A percentile compares a stretch with the other conserved stretches of the same genome.
These are phyloP conservation scores for Oxyria digyna DNA, from an alignment of 148 eudicot genomes.

Conservation along the genomic window DNA sequence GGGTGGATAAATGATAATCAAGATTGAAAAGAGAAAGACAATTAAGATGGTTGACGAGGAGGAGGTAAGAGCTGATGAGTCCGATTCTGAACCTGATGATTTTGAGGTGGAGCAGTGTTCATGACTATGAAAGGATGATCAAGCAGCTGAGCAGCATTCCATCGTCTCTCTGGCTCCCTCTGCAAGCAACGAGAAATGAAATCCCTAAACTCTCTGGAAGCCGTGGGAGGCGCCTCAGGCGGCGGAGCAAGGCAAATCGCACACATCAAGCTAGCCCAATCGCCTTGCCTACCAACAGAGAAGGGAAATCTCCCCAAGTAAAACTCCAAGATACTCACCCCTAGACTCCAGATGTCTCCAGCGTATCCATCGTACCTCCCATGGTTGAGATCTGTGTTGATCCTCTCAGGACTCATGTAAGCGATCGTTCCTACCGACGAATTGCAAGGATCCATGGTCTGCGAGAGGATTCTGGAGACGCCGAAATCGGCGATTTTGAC, in stretches of 20 bases:
- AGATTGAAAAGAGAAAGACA: constrained; percentile 1
- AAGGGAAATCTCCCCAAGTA: constrained; percentile 70
- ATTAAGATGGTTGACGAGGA: constrained; percentile 6
- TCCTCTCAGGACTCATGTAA: constrained; percentile 79
- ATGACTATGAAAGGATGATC: constrained; percentile 48
- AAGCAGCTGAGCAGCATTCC: constrained; percentile 46
- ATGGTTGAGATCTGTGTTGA: constrained; percentile 72
- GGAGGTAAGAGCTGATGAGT: constrained; percentile 11
- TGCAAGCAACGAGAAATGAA: constrained; percentile 65
- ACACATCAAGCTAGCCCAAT: constrained; percentile 76
- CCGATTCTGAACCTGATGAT: constrained; percentile 7
- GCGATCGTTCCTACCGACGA: constrained; percentile 82
- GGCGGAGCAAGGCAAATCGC: constrained; percentile 74
- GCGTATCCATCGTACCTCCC: constrained; percentile 71
- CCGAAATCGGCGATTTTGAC: constrained; percentile 85
- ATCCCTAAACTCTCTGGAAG: constrained; percentile 57
- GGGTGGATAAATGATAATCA: background rate
- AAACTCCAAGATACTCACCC: constrained; percentile 69
- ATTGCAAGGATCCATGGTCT: constrained; percentile 81
- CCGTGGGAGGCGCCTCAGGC: constrained; percentile 54
- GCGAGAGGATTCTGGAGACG: constrained; percentile 44
- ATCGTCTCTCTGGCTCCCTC: constrained; percentile 59
- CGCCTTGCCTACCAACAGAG: constrained; percentile 51
- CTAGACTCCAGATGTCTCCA: constrained; percentile 86
- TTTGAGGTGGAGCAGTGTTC: background rate